Evolutionary conservation across 2,329 filamentous ascomycete genomes (phyloP), one percentile per base, ranked within the genome.

Genomic region (Fonsecaea nubica): DNA sequence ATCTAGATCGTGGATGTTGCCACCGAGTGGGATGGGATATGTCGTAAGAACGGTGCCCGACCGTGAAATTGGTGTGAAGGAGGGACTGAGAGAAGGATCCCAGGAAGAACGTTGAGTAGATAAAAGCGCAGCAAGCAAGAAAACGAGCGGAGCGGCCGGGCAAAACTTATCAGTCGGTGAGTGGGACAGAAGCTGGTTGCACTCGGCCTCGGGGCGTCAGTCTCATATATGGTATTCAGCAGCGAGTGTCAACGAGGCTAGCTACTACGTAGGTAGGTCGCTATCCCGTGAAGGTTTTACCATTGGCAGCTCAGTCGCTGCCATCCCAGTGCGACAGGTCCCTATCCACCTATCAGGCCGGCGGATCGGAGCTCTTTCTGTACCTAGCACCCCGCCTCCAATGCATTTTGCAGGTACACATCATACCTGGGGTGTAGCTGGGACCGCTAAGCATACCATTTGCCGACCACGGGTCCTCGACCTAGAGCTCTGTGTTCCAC

Each of bases 101-200:
- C 18, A 53, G 50, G 63, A 6, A 56, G 45, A 62, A 55, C 36
- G 48, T 61, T 62, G 57, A 40, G 63, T 55, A 21, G 63, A 62
- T 56, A 55, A 62, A 42, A 45, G 40, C 30, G 30, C 30, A 32
- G 3, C 13, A 18, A 58, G 18, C 21, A 50, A 25, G 13, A 63
- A 38, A 35, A 57, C 25, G 54, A 48, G 54, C 40, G n/a, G 25
- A 45, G 15, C 2, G 25, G 35, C 36, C 30, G 32, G 21, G 48
- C 25, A 53, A 40, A 48, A 62, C 40, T 25, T 54, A 25, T 62
- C 33, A 62, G 25, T 25, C 25, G 40, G 15, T 33, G 7, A 50
- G 42, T 45, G 30, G 40, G 45, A 36, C n/a, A n/a, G 13, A 30
- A 42, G 40, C 55, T 35, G 36, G 57, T 35, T 18, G 21, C 25